Base-by-base conservation (phyloP, 306 rosid species). In the Ziziphus jujuba region DNA sequence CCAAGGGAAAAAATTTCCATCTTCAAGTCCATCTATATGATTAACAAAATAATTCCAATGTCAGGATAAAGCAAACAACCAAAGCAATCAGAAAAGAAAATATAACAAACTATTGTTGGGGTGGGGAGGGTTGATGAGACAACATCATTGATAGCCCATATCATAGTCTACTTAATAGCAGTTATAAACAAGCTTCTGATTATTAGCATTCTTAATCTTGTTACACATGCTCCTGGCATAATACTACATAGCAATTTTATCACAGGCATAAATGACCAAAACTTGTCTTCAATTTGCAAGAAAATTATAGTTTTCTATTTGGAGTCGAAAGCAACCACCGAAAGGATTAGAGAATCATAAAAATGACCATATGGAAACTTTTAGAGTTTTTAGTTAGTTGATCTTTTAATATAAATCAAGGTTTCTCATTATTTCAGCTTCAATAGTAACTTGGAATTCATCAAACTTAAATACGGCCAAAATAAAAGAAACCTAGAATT, bases 1-100 rank as follows among this genome's bases (percentile, higher is more conserved):
- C 97, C 98, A 54, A 92, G 82, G 68, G 98, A 92, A 83, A 87
- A 92, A 69, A 92, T 87, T 78, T 92, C 98, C 91, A 87, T 65
- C 79, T 89, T 92, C 89, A 92, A 80, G 89, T 92, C 98, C 98
- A 92, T 87, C 98, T 92, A 74, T 78, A 79, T 58, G 68, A 82
- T 78, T 63, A 69, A 79, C 71, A 66, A 80, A 72, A 67, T 65
- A 22, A 64, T 48, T n/a, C 57, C 63, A 54, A 48, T 62, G 66
- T 74, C 83, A 81, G 53, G n/a, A 38, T 61, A 78, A 49, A 77
- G 34, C 33, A 35, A 75, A 77, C 62, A 74, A 67, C 38, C 22
- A 63, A 63, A 55, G 44, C 60, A 56, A 35, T 78, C 34, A 65
- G 63, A 33, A 31, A 5, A 21, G 10, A 36, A 51, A 61, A 7